Conservation (phyloP, 192 early-diverging fungal species). For the Linnemannia zychae region DNA sequence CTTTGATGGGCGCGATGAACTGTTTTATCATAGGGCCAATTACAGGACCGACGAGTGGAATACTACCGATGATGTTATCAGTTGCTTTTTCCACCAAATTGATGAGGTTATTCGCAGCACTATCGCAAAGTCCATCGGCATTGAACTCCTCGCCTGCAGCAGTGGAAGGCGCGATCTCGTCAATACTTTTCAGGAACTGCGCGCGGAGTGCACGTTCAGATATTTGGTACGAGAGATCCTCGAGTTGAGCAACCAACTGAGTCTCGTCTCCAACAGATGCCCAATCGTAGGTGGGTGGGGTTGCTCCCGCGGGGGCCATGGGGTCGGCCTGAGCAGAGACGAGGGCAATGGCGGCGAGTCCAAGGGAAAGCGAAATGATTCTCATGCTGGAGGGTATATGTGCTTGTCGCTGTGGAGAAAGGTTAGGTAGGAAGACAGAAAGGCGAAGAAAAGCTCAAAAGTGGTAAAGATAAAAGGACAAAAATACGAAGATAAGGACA, state of each 20-base stretch:
- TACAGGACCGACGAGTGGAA: not conserved
- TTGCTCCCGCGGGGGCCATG: not conserved
- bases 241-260: not conserved
- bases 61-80: not conserved
- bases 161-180: not conserved
- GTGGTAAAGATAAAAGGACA: not conserved
- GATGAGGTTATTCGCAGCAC: not conserved
- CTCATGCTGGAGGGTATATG: conserved; percentile 19
- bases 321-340: not conserved
- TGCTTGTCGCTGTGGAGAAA: not conserved
- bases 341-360: conserved; percentile 9
- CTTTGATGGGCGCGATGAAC: not conserved
- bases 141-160: not conserved
- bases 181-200: not conserved
- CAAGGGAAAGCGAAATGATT: conserved; percentile 14
- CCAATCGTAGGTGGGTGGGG: conserved; percentile 13
- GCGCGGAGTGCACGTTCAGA: conserved; percentile 22
- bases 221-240: not conserved
- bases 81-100: not conserved
- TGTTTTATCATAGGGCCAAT: not conserved
- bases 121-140: not conserved
- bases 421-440: not conserved
- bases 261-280: not conserved
- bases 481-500: not conserved
- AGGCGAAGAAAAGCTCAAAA: not conserved